These are phyloP conservation scores for Parathielavia appendiculata DNA, from an alignment of 495 filamentous ascomycete genomes.

Conservation along the genomic window DNA sequence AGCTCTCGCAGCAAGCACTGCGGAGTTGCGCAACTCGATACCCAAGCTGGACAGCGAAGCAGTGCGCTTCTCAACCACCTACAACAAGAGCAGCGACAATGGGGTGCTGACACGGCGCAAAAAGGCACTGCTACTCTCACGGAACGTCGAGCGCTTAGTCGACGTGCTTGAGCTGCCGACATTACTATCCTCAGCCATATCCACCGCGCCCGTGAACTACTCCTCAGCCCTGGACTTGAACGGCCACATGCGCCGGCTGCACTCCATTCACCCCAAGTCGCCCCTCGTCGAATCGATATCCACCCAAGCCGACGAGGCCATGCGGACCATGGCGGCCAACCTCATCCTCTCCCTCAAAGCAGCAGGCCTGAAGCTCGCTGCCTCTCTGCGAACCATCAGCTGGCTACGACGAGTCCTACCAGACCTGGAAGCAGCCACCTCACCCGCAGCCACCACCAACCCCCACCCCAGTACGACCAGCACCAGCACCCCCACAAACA, in stretches of 20 bases:
- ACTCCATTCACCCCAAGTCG: slow-evolving; percentile 75
- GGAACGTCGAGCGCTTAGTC: slow-evolving; percentile 83
- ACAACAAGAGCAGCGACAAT: slow-evolving; percentile 66
- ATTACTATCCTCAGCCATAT: slow-evolving; percentile 61
- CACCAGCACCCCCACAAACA: slow-evolving; percentile 33
- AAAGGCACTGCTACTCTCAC: slow-evolving; percentile 75
- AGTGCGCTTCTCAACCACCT: slow-evolving; percentile 74
- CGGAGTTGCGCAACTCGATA: slow-evolving; percentile 62
- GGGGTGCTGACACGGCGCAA: slow-evolving; percentile 68
- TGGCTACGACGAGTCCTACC: slow-evolving; percentile 86
- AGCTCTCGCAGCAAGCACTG: slow-evolving; percentile 56
- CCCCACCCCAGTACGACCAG: slow-evolving; percentile 12
- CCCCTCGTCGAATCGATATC: slow-evolving; percentile 67
- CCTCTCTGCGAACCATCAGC: slow-evolving; percentile 84
- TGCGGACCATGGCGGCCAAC: slow-evolving; percentile 82
- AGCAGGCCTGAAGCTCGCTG: slow-evolving; percentile 79
- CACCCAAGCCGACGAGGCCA: slow-evolving; percentile 75
- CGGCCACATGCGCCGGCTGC: slow-evolving; percentile 85
- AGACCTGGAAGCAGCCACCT: slow-evolving; percentile 51
- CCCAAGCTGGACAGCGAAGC: slow-evolving; percentile 76
- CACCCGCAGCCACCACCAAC: background rate
- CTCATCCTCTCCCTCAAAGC: slow-evolving; percentile 72
- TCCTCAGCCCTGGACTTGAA: slow-evolving; percentile 87
- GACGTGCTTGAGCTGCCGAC: slow-evolving; percentile 91
- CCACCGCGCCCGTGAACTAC: slow-evolving; percentile 58